These are phyloP conservation scores for Eucalyptus albens DNA, from an alignment of 345 rosid genomes.

Conservation along the genomic window DNA sequence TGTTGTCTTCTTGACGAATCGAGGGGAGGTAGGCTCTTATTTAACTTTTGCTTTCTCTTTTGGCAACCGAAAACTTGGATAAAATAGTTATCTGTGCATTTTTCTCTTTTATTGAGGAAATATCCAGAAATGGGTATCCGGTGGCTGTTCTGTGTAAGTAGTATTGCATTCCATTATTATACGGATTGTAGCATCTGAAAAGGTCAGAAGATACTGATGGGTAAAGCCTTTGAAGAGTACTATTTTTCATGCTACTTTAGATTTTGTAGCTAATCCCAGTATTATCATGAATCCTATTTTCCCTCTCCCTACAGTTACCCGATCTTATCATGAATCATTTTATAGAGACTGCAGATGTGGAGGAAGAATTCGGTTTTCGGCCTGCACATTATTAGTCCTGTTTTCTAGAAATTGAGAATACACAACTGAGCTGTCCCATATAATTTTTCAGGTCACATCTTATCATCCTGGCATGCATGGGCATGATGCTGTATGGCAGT, in stretches of 20 bases:
- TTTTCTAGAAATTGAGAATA: not conserved
- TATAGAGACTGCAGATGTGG: not conserved
- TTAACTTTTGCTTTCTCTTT: not conserved
- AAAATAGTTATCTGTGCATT: not conserved
- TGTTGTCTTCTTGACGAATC: slow-evolving; percentile 85
- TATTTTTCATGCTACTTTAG: not conserved
- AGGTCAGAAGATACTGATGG: not conserved
- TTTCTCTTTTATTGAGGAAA: not conserved
- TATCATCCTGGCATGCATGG: slow-evolving; percentile 81
- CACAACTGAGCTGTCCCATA: too few species aligned
- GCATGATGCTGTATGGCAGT: slow-evolving; percentile 65
- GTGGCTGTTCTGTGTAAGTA: not conserved
- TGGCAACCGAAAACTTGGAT: not conserved
- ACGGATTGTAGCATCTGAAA: not conserved
- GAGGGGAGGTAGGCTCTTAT: slow-evolving; percentile 75
- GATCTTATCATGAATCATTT: not conserved
- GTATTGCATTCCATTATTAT: not conserved
- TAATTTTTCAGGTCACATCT: slow-evolving; percentile 61
- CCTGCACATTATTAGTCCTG: not conserved
- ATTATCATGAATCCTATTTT: not conserved
- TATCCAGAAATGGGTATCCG: not conserved
- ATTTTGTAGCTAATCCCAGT: not conserved
- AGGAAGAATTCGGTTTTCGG: not conserved
- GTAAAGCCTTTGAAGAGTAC: not conserved
- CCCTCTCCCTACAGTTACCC: not conserved